Conservation (phyloP, 2,329 filamentous ascomycete genomes). For the Tothia fuscella region DNA sequence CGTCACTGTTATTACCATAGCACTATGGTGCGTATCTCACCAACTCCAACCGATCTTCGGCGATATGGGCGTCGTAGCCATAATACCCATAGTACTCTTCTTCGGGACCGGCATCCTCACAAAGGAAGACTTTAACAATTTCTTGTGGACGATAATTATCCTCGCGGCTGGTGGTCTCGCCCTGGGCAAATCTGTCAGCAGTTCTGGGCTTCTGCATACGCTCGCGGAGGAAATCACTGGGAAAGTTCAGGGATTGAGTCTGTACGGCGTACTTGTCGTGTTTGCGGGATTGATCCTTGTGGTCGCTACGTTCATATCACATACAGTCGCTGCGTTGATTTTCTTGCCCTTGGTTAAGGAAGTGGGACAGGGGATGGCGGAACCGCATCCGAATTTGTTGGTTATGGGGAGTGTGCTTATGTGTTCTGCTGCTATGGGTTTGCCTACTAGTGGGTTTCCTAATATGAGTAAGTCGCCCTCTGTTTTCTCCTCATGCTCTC, state of each 20-base stretch:
- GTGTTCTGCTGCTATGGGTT: slow-evolving; percentile 94
- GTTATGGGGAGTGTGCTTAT: slow-evolving; percentile 94
- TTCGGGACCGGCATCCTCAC: slow-evolving; percentile 93
- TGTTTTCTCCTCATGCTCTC: not conserved
- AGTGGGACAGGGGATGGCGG: slow-evolving; percentile 72
- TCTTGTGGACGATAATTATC: slow-evolving; percentile 99
- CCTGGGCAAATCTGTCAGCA: slow-evolving; percentile 86
- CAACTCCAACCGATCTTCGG: slow-evolving; percentile 80
- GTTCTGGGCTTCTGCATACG: slow-evolving; percentile 80
- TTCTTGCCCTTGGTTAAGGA: slow-evolving; percentile 82
- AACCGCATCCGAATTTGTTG: slow-evolving; percentile 85
- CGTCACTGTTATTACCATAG: slow-evolving; percentile 74
- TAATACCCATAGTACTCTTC: slow-evolving; percentile 90
- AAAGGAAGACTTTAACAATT: slow-evolving; percentile 99
- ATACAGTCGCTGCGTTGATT: slow-evolving; percentile 92
- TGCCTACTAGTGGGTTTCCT: slow-evolving; percentile 92
- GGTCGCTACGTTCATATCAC: slow-evolving; percentile 93
- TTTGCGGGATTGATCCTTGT: slow-evolving; percentile 78
- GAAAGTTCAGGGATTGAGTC: slow-evolving; percentile 61
- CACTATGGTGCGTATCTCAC: slow-evolving; percentile 85
- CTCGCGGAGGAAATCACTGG: slow-evolving; percentile 68
- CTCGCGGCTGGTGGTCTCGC: slow-evolving; percentile 87
- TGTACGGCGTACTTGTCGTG: slow-evolving; percentile 78
- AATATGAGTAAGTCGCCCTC: slow-evolving; percentile 81
- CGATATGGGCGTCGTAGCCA: slow-evolving; percentile 96